Evolutionary conservation across 495 filamentous ascomycete genomes (phyloP), one percentile per base, ranked within the genome.

Genomic region (Terfezia claveryi): DNA sequence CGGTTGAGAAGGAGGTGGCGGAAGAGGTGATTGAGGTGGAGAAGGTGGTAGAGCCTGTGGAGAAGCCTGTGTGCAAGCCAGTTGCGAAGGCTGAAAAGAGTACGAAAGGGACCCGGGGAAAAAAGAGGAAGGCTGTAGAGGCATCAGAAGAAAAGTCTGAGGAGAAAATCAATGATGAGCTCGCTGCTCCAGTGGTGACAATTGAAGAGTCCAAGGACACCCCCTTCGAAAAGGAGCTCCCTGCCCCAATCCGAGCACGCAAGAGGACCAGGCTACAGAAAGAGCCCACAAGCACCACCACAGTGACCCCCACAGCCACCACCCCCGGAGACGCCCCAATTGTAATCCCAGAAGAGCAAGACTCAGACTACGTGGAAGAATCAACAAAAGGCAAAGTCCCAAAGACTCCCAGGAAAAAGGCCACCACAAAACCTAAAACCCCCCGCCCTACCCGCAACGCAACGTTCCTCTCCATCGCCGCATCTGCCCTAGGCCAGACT

Each of bases 1-100:
- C 20, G 27, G 27, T 5, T 36, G 36, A 49, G 10, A 58, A 5
- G 88, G 87, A 9, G 50, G 50, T 17, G 14, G 14, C 14, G 12
- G 50, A 12, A n/a, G 50, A 52, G 50, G 50, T n/a, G 50, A 23
- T 14, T 23, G 17, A 23, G 50, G 27, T 23, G 50, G 12, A 52
- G 50, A n/a, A n/a, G n/a, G n/a, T n/a, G n/a, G n/a, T n/a, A n/a
- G 12, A n/a, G 27, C 14, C 17, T 52, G 12, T 32, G 27, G 27
- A 32, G 27, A 4, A 32, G 7, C 7, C 14, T 23, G 50, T 52
- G 50, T 1, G 7, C 2, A 8, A 20, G 50, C 14, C 14, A 14
- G 4, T 36, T 52, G 27, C 27, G 50, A 23, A 12, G 50, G 50
- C 4, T 36, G 50, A 49, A 73, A 60, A 62, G 55, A 56, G 52